Base-by-base conservation (phyloP, 768 basidiomycete genomes). In the Kwoniella pini region DNA sequence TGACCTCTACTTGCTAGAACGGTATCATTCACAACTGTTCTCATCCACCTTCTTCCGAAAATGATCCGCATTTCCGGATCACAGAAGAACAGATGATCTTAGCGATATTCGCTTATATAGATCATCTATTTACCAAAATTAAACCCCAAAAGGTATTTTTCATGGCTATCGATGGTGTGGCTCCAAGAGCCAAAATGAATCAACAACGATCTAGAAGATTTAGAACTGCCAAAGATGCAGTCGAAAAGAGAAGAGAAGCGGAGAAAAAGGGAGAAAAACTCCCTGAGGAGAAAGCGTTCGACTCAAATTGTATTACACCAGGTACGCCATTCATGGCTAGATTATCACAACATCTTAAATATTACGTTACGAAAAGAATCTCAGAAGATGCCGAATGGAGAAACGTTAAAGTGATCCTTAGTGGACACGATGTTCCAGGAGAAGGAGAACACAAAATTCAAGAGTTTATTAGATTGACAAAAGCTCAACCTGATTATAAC, bases 371-470 rank as follows among this genome's bases (percentile, higher is more conserved):
- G 80, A 98, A 98, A 85, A 95, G 98, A 83, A 95, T 98, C 30
- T 85, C 87, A 0, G 96, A 99, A 76, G 96, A 99, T 79, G 85
- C 96, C 2, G 88, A 93, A 77, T 99, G 96, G 96, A 82, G 90
- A 60, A 84, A 88, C 56, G 86, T 98, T 40, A 83, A 92, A 72
- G 92, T 98, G 21, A 90, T 99, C 38, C 82, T 99, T 36, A 95
- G 91, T 27, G 96, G 96, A 11, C 93, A 98, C 78, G 95, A 99
- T 70, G 94, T 78, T 2, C 96, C 96, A 0, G 96, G 96, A 67
- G 96, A 99, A 80, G 96, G 96, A 61, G 96, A 99, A 77, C 96
- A 99, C 85, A 99, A 99, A 83, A 94, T 99, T 68, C 97, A 98
- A 90, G 96, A 97, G 77, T 99, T 94, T 80, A 98, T 99, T 76